phyloP scores from a whole-genome alignment of 208 protist genomes.

The Acanthamoeba quina region DNA sequence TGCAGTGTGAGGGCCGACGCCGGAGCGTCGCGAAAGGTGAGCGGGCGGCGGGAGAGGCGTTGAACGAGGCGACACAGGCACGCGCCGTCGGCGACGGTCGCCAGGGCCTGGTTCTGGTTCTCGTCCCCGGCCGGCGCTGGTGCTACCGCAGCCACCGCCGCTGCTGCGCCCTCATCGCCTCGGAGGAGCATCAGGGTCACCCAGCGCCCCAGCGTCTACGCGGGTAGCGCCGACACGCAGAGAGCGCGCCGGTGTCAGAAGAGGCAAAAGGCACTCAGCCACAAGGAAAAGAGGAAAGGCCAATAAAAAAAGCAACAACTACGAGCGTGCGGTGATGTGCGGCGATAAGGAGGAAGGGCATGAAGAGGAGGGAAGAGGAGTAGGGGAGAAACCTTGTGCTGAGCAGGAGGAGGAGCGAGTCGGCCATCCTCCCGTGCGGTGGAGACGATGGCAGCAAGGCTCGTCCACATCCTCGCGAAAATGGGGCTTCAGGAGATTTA shows the following conservation, averaged over 20 bases:
- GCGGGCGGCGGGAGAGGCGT: neutral
- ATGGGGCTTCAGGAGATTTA: neutral
- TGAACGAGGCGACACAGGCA: neutral
- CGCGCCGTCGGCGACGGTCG: neutral
- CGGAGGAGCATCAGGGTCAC: neutral
- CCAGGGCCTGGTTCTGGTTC: neutral
- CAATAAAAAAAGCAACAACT: neutral
- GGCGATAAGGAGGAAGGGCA: neutral
- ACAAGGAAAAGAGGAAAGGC: neutral
- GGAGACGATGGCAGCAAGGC: constrained; percentile 32
- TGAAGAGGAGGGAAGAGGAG: neutral
- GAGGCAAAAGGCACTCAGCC: no score
- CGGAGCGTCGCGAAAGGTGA: neutral
- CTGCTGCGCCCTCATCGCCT: neutral
- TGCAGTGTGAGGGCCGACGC: neutral
- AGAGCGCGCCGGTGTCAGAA: neutral
- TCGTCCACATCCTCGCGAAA: constrained; percentile 1
- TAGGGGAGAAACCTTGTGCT: constrained; percentile 16
- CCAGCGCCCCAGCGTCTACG: neutral
- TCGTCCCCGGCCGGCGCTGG: neutral
- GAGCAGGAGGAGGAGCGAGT: constrained; percentile 32
- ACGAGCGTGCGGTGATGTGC: neutral
- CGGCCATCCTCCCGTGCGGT: constrained; percentile 29
- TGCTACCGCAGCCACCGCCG: neutral
- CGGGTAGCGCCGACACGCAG: no score